Percentiles rank a stretch among this genome's conserved stretches.
Conservation (phyloP, 1,284 basidiomycete genomes). For the Microbotryum scabiosae region DNA sequence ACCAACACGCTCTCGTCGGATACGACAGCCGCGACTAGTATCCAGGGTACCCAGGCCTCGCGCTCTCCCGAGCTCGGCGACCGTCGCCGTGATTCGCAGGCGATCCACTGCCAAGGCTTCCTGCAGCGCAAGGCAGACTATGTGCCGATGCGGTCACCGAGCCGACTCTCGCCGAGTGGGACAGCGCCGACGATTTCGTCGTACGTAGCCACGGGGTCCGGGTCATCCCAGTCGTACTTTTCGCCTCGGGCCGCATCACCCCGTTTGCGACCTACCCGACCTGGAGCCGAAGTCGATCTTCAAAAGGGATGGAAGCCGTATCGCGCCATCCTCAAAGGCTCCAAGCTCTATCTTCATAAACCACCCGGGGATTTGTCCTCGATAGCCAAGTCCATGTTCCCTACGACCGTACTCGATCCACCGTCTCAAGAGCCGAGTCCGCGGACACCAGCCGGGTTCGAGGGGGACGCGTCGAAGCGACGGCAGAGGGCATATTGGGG, state of each 20-base stretch:
- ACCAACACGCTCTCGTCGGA: too few species aligned
- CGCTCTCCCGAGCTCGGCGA: conserved; percentile 34
- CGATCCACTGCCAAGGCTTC: conserved; percentile 62
- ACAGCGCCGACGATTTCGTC: neutral
- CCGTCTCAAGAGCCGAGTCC: neutral
- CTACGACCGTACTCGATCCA: conserved; percentile 49
- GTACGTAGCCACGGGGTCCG: neutral
- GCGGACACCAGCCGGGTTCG: neutral
- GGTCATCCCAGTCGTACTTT: neutral
- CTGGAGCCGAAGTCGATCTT: conserved; percentile 34
- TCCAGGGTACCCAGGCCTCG: conserved; percentile 13
- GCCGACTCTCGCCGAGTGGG: neutral
- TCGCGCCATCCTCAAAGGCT: conserved; percentile 67
- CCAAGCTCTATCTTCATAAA: conserved; percentile 73
- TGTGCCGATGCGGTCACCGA: conserved; percentile 32
- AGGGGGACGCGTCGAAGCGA: conserved; percentile 8
- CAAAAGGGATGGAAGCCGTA: conserved; percentile 70
- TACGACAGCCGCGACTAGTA: conserved; percentile 12
- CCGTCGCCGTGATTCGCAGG: conserved; percentile 60
- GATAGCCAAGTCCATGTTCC: conserved; percentile 59
- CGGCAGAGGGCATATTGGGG: conserved; percentile 62
- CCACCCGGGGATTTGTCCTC: conserved; percentile 50
- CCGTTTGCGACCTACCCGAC: conserved; percentile 38
- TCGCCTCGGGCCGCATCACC: conserved; percentile 35
- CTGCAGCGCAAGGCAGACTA: conserved; percentile 59